Evolutionary conservation across 345 rosid species (phyloP).

Genomic region (Linum usitatissimum): DNA sequence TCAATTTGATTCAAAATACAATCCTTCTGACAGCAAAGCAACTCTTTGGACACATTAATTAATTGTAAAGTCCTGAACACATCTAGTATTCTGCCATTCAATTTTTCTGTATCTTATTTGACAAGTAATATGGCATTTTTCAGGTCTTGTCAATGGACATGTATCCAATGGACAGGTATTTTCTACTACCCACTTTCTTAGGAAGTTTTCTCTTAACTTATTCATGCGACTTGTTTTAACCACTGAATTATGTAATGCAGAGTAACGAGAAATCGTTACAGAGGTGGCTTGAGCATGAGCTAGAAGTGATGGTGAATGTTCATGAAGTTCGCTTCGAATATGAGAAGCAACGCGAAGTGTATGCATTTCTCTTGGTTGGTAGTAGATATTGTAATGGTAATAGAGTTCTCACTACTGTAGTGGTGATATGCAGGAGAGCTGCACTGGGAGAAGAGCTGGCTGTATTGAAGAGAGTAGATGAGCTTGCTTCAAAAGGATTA

Average conservation of each 20-base stretch:
- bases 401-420: slow-evolving; percentile 8
- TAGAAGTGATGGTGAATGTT: slow-evolving; percentile 12
- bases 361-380: slow-evolving; percentile 21
- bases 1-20: slow-evolving; percentile 5
- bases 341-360: slow-evolving; percentile 35
- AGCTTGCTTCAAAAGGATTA: slow-evolving; percentile 74
- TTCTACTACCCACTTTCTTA: no score
- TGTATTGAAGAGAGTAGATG: slow-evolving; percentile 79
- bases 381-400: neutral
- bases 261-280: slow-evolving; percentile 84
- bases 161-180: no score
- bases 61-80: neutral
- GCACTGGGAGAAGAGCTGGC: slow-evolving; percentile 91
- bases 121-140: slow-evolving; percentile 17
- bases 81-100: no score
- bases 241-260: no score
- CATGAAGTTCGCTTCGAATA: slow-evolving; percentile 4
- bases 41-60: slow-evolving; percentile 6
- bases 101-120: neutral
- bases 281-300: slow-evolving; percentile 22
- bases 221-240: no score
- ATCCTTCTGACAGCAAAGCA: slow-evolving; percentile 1
- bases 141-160: slow-evolving; percentile 44
- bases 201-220: no score
- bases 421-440: slow-evolving; percentile 56